Evolutionary conservation across 2,329 filamentous ascomycete species (phyloP), one percentile per base, ranked within the genome.

Genomic region (Fusarium torreyae): DNA sequence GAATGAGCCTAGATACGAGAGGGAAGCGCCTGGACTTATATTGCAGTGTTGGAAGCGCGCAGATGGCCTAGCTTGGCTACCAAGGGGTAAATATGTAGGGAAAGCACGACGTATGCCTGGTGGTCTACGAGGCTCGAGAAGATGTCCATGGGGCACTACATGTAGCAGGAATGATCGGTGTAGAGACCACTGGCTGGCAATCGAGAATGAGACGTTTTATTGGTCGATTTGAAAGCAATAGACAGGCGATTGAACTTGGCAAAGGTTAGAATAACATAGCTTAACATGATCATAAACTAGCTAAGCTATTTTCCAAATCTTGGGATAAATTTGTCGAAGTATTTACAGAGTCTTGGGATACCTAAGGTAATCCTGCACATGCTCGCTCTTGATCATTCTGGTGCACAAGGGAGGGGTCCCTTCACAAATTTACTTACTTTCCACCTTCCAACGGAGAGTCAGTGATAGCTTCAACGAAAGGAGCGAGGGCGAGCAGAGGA

Each of bases 1-100:
- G n/a, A 58, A 54, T 1, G 38, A 66, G n/a, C 49, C 59, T 18
- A 48, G 63, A 18, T 40, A 38, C 15, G 40, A 38, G 0, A 20
- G 18, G 0, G 38, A 55, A 39, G 3, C 33, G 17, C 53, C 60
- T 6, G 63, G 54, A 5, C 34, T 52, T 18, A 59, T 66, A 7
- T 24, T 36, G 11, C 28, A 56, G 3, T 45, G 50, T 11, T 64
- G 63, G 63, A 59, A 17, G 17, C 9, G 5, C 7, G 24, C 18
- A 39, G 39, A 45, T 24, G 49, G 7, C 2, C 18, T n/a, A 9
- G 13, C 22, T 11, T 38, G 15, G 17, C 15, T 15, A 9, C 38
- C 15, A 1, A 43, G 45, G 26, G 58, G 42, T 6, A 17, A 44
- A 2, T 58, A 54, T 28, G 11, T 52, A 39, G 44, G 54, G 15